Conservation (phyloP, 2,329 filamentous ascomycete genomes). For the Neoarthrinium moseri region DNA sequence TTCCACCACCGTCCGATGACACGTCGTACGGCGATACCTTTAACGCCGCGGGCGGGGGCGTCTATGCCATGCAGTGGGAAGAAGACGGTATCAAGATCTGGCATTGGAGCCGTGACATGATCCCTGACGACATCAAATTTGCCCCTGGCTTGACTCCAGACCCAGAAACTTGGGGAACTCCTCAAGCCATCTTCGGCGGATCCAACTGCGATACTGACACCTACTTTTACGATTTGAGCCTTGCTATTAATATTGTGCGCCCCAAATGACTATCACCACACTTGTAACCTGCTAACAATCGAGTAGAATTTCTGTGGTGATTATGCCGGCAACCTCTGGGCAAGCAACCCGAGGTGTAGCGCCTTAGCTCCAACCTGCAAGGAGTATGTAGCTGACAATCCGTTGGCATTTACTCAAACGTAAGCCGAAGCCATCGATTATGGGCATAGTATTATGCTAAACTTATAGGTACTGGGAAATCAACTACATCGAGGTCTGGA, state of each 20-base stretch:
- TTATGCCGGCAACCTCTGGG: constrained; percentile 59
- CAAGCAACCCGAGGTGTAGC: constrained; percentile 34
- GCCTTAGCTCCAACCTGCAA: constrained; percentile 41
- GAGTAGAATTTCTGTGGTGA: constrained; percentile 70
- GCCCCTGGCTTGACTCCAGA: constrained; percentile 51
- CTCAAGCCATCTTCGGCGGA: constrained; percentile 67
- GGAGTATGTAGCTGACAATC: constrained; percentile 46
- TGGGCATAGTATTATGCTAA: background rate
- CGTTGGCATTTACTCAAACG: constrained; percentile 38
- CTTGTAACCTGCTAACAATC: background rate
- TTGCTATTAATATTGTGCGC: constrained; percentile 67
- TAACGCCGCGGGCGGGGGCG: constrained; percentile 64
- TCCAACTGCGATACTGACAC: constrained; percentile 61
- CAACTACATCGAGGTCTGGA: constrained; percentile 50
- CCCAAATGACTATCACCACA: background rate
- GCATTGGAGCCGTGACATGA: constrained; percentile 67
- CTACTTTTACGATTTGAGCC: constrained; percentile 66
- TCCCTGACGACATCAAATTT: constrained; percentile 64
- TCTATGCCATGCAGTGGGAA: constrained; percentile 73
- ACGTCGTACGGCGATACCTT: constrained; percentile 61
- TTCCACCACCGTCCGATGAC: constrained; percentile 37
- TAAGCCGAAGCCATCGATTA: constrained; percentile 18
- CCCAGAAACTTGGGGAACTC: constrained; percentile 66
- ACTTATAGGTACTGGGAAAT: constrained; percentile 47
- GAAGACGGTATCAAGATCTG: constrained; percentile 67